Conservation (phyloP, 2,329 filamentous ascomycete species). For the Thielaviopsis musarum region DNA sequence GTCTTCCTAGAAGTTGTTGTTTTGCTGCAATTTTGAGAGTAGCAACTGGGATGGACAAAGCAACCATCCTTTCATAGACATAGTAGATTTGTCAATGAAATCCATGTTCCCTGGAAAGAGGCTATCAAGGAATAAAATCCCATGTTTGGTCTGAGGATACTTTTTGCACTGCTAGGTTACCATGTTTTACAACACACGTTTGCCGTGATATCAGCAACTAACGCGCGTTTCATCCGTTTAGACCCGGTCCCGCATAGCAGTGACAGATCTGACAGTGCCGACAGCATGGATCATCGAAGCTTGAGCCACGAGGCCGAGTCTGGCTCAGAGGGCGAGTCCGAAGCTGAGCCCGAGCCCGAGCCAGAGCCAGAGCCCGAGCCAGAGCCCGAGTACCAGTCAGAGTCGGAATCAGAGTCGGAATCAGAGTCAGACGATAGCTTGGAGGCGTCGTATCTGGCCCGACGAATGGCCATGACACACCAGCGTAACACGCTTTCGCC, state of each 20-base stretch:
- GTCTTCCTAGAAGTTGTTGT: neutral
- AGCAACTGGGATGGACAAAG: neutral
- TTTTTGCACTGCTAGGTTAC: neutral
- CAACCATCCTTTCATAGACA: neutral
- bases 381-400: neutral
- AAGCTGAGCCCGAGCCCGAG: neutral
- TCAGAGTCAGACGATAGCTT: neutral
- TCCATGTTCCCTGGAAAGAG: neutral
- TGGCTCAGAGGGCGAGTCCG: neutral
- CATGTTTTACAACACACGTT: neutral
- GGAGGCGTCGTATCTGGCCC: neutral
- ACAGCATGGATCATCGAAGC: neutral
- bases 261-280: neutral
- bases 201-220: neutral
- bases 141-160: neutral
- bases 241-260: neutral
- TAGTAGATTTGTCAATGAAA: neutral
- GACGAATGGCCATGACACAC: neutral
- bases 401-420: neutral
- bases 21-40: neutral
- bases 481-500: neutral
- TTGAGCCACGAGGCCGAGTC: neutral
- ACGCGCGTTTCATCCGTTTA: neutral
- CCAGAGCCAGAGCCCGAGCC: neutral
- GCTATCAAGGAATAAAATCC: too few species aligned